Evolutionary conservation across 805 yeast genomes (phyloP), one percentile per base, ranked within the genome.

Genomic region (Barnettozyma californica): DNA sequence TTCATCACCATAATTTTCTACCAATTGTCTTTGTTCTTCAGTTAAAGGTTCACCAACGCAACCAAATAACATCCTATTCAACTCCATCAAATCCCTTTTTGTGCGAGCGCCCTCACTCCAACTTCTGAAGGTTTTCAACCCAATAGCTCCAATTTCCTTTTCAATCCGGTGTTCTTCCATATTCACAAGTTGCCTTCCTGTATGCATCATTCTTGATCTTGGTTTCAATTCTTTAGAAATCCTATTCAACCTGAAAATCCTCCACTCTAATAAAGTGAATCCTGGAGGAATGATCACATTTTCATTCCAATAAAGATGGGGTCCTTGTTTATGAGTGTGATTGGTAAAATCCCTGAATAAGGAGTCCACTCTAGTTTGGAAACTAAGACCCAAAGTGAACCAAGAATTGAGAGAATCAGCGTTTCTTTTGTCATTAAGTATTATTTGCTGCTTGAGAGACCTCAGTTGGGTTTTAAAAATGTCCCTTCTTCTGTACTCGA

Each of bases 311-410:
- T 2, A 9, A 6, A 3, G 18, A 16, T 29, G 33, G 2, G 27
- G 18, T 2, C 35, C 11, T 10, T 37, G 13, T 14, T 5, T 10
- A 13, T 14, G 33, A 14, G 33, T 29, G 7, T 4, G 14, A 5
- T 4, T 13, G 11, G 33, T 13, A 18, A 26, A 49, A 9, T 33
- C 16, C 9, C 10, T 9, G 11, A 29, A 42, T 2, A 47, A 19
- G 9, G 2, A 20, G 13, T 46, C 44, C 3, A 45, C 48, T 27
- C 48, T 41, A 2, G 35, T 41, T 10, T 43, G 26, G 18, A 44
- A 47, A 7, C 43, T 27, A 27, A 23, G 5, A n/a, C 44, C 48
- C n/a, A 23, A 21, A 19, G 47, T 46, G 25, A 49, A 51, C 52
- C 52, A 51, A 21, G 23, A 16, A 37, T 41, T 19, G 23, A 19